Percentiles rank a stretch among this genome's conserved stretches.
Evolutionary conservation across 169 alveolate genomes (phyloP).

Genomic region (Cryptosporidium viatorum): DNA sequence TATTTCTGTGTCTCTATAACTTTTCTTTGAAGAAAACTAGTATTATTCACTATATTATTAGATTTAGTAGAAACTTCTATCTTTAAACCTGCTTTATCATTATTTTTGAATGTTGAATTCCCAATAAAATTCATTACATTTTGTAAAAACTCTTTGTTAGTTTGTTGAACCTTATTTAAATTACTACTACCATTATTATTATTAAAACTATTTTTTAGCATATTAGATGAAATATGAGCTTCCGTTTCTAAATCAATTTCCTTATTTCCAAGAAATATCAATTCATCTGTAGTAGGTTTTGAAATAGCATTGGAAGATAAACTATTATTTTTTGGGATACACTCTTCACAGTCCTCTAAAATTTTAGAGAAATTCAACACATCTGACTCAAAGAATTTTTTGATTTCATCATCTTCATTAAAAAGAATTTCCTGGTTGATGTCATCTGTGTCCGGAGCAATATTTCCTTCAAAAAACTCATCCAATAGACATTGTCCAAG

Average conservation of each 20-base stretch:
- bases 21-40: not conserved
- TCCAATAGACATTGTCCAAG: constrained; percentile 11
- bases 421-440: not conserved
- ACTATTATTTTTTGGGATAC: not conserved
- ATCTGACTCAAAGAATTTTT: constrained; percentile 9
- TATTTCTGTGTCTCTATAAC: not conserved
- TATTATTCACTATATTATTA: not conserved
- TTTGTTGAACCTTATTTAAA: not conserved
- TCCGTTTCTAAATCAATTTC: not conserved
- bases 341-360: not conserved
- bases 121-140: not conserved
- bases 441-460: not conserved
- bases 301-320: not conserved
- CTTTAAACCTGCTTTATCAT: not conserved
- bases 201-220: not conserved
- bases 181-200: not conserved
- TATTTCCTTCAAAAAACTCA: not conserved
- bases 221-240: not conserved
- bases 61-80: not conserved
- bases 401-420: constrained; percentile 24
- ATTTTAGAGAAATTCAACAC: not conserved
- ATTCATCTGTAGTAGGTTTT: not conserved
- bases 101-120: not conserved
- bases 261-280: not conserved
- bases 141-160: not conserved